Percentiles rank a stretch among this genome's conserved stretches.
Evolutionary conservation across 345 rosid species (phyloP).

Genomic region (Microthlaspi erraticum): DNA sequence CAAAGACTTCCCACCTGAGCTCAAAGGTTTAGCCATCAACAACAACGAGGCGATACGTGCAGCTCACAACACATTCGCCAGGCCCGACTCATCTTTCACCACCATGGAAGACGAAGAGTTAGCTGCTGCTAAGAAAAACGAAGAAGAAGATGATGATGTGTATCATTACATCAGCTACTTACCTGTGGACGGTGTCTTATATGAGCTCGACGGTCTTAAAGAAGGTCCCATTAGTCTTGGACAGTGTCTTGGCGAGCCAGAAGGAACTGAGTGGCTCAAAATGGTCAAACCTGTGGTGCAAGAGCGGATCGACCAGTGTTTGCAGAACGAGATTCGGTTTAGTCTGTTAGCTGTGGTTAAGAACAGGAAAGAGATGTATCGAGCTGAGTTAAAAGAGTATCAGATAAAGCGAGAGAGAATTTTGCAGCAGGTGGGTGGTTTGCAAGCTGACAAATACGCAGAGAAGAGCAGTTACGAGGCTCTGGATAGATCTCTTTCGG

Average conservation of each 20-base stretch:
- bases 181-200: conserved; percentile 45
- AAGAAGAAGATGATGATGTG: conserved; percentile 41
- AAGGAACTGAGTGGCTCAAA: conserved; percentile 43
- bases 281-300: conserved; percentile 44
- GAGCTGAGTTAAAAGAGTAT: conserved; percentile 44
- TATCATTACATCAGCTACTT: conserved; percentile 47
- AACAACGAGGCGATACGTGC: conserved; percentile 46
- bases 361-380: conserved; percentile 45
- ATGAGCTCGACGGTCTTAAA: conserved; percentile 47
- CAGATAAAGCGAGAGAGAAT: conserved; percentile 45
- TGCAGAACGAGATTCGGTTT: conserved; percentile 42
- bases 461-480: conserved; percentile 48
- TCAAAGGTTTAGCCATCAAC: conserved; percentile 48
- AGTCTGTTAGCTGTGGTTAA: conserved; percentile 45
- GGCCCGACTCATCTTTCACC: conserved; percentile 36
- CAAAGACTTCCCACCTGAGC: conserved; percentile 48
- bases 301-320: conserved; percentile 37
- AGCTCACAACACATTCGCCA: conserved; percentile 47
- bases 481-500: conserved; percentile 43
- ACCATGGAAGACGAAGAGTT: conserved; percentile 33
- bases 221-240: conserved; percentile 50
- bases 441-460: conserved; percentile 58
- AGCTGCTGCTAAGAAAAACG: conserved; percentile 28
- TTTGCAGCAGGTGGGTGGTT: conserved; percentile 44
- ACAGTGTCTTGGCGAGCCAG: conserved; percentile 39